Conservation (phyloP, 2,329 filamentous ascomycete species). For the Aureobasidium sp. region DNA sequence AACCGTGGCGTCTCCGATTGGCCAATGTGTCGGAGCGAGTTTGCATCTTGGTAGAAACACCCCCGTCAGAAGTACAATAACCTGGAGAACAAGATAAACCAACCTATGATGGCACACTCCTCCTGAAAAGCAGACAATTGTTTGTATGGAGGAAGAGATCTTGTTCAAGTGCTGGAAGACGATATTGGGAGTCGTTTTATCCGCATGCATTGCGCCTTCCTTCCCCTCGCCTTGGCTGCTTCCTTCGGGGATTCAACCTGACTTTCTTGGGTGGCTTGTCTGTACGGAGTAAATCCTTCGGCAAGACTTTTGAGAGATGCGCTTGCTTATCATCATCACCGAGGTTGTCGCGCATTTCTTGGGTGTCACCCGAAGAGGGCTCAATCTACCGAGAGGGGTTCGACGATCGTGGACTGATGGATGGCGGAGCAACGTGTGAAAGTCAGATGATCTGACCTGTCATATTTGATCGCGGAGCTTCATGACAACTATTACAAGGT, state of each 20-base stretch:
- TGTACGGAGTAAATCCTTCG: not conserved
- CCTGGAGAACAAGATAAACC: not conserved
- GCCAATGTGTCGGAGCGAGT: not conserved
- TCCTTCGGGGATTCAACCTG: not conserved
- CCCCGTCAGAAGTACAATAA: not conserved
- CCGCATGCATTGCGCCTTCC: not conserved
- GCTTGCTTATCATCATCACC: conserved; percentile 1
- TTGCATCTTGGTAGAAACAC: not conserved
- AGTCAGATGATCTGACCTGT: not conserved
- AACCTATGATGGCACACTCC: not conserved
- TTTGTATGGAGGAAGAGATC: not conserved
- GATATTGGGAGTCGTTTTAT: not conserved
- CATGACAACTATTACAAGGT: not conserved
- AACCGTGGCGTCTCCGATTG: conserved; percentile 8
- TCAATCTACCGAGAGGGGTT: conserved; percentile 12
- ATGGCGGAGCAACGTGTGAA: not conserved
- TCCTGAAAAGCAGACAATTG: too few relatives aligned
- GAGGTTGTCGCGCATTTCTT: not conserved
- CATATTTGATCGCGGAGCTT: not conserved
- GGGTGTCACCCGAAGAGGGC: not conserved
- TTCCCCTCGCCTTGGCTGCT: conserved; percentile 8
- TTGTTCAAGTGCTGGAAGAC: not conserved
- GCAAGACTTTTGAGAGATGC: not conserved
- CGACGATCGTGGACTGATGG: not conserved
- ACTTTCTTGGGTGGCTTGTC: conserved; percentile 1